These are phyloP conservation scores for Durotheca rogersii DNA, from an alignment of 495 filamentous ascomycete species.

Conservation along the genomic window DNA sequence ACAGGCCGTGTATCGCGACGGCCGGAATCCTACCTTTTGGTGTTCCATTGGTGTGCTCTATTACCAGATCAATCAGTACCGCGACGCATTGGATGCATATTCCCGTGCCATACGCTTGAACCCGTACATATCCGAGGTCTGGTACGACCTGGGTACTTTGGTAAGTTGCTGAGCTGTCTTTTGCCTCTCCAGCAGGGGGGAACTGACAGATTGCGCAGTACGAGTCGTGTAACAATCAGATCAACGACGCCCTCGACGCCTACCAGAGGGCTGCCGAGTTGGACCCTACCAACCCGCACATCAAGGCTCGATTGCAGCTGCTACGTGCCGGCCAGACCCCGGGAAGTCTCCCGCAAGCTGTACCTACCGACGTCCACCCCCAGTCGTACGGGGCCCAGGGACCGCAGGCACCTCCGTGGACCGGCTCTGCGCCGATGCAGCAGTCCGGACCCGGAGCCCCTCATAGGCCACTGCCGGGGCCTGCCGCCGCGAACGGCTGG, in stretches of 20 bases:
- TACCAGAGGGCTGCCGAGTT: conserved; percentile 94
- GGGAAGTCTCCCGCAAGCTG: conserved; percentile 43
- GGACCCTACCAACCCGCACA: conserved; percentile 89
- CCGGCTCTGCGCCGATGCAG: conserved; percentile 62
- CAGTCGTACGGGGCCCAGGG: conserved; percentile 74
- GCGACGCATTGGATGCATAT: conserved; percentile 97
- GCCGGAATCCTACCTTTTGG: conserved; percentile 98
- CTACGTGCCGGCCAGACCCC: conserved; percentile 77
- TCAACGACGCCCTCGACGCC: conserved; percentile 91
- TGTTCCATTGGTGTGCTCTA: conserved; percentile 99
- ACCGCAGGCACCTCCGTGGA: conserved; percentile 84
- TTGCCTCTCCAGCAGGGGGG: conserved; percentile 7
- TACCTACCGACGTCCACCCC: conserved; percentile 60
- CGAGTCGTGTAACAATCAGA: conserved; percentile 99
- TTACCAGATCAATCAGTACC: conserved; percentile 99
- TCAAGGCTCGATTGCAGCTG: conserved; percentile 90
- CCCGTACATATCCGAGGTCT: conserved; percentile 98
- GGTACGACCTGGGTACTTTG: conserved; percentile 97
- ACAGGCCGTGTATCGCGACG: conserved; percentile 97
- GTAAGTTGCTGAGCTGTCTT: conserved; percentile 64
- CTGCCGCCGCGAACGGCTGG: conserved; percentile 65
- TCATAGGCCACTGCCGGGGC: conserved; percentile 64
- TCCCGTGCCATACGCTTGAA: conserved; percentile 97
- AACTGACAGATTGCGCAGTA: conserved; percentile 60
- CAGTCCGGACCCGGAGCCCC: conserved; percentile 54